Base-by-base conservation (phyloP, 2,329 filamentous ascomycete species). In the Colletotrichum lentis region DNA sequence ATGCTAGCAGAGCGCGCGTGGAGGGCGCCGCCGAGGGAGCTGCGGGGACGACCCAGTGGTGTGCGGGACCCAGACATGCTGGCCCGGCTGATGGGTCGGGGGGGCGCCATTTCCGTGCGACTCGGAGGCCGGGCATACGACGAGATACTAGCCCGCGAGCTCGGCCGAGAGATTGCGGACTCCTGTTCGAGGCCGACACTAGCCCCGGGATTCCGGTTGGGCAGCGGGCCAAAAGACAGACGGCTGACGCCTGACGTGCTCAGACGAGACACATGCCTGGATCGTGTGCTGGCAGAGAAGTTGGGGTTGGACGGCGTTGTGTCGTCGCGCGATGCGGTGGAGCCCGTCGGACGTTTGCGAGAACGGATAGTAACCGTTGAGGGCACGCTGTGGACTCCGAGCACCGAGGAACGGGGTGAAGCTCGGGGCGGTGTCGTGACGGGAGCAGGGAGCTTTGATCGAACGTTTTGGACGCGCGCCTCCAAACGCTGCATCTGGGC, bases 401-500 rank as follows among this genome's bases (percentile, higher is more conserved):
- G 73, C 14, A 79, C 73, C 5, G 81, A 82, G 2, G 78, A 77
- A 61, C 92, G 87, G 24, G 94, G 93, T n/a, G 94, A 97, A 5
- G 87, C 86, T 55, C 90, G 89, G 20, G 94, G 93, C 5, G 94
- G 94, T 0, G 91, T 96, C 62, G 84, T 85, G 8, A 88, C 85
- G 2, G 94, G 93, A 1, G 91, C 93, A 2, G 96, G 96, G 22
- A 99, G 86, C 79, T 96, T 97, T 46, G 95, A 97, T 73, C 94
- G 90, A 20, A 91, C 96, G 27, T 91, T 93, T 69, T 98, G 94
- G 11, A 99, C 95, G 52, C 96, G 88, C 71, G 96, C 93, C 78
- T 98, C 96, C 69, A 99, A 89, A 72, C 93, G 92, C 79, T 97
- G 93, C 94, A 98, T 97, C 80, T 98, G 96, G 35, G 93, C 94